phyloP scores from a whole-genome alignment of 2,329 filamentous ascomycete species.

The Pseudogymnoascus sp. region DNA sequence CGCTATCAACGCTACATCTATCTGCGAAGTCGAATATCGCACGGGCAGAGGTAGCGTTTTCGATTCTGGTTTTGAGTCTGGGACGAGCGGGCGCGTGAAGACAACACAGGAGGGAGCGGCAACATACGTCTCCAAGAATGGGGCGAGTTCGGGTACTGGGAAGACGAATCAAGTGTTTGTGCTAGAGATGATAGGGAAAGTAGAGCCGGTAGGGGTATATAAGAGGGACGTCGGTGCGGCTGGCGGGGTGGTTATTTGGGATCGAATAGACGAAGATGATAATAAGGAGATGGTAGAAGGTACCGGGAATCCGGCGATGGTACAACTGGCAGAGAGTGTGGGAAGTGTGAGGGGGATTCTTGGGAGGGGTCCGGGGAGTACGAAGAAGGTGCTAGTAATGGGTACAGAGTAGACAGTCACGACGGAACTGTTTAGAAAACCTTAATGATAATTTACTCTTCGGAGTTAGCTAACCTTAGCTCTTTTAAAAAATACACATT shows the following conservation, averaged over 20 bases:
- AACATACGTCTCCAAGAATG: slow-evolving; percentile 37
- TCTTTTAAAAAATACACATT: background rate
- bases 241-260: slow-evolving; percentile 44
- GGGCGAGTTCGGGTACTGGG: slow-evolving; percentile 28
- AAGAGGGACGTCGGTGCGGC: slow-evolving; percentile 44
- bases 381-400: slow-evolving; percentile 20
- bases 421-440: no score
- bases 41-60: slow-evolving; percentile 20
- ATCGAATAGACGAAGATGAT: slow-evolving; percentile 33
- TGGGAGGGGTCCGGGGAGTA: slow-evolving; percentile 30
- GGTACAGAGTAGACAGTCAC: background rate
- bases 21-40: slow-evolving; percentile 29
- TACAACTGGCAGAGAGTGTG: slow-evolving; percentile 11
- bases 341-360: slow-evolving; percentile 29
- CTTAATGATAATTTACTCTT: background rate
- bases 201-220: slow-evolving; percentile 40
- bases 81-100: slow-evolving; percentile 31
- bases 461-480: background rate
- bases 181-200: background rate
- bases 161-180: slow-evolving; percentile 31
- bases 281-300: slow-evolving; percentile 15
- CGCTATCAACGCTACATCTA: slow-evolving; percentile 35
- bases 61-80: slow-evolving; percentile 36
- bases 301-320: slow-evolving; percentile 8
- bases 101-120: slow-evolving; percentile 52